Percentiles rank a stretch among this genome's conserved stretches.
Conservation (phyloP, 805 yeast species). For the Yarrowia sp. region DNA sequence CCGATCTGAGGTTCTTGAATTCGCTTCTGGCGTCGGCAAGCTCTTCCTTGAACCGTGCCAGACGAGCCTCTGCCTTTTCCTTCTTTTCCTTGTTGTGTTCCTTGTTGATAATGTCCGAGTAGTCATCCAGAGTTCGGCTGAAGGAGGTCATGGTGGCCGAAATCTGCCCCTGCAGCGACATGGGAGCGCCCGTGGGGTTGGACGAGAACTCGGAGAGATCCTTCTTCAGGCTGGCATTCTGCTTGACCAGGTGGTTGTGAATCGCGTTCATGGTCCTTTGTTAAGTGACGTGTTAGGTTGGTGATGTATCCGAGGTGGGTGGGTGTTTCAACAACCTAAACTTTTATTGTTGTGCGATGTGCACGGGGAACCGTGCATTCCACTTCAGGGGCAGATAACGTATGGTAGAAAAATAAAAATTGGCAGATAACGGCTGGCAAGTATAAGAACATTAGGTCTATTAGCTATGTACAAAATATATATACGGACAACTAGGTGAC, state of each 20-base stretch:
- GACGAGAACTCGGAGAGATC: conserved; percentile 61
- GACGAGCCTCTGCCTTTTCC: conserved; percentile 58
- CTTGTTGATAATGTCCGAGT: conserved; percentile 56
- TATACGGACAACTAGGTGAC: background rate
- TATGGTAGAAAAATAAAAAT: background rate
- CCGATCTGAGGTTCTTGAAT: conserved; percentile 53
- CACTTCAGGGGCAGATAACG: background rate
- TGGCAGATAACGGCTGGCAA: background rate
- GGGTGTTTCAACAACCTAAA: conserved; percentile 7
- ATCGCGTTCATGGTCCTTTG: conserved; percentile 60
- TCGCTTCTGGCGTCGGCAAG: conserved; percentile 47
- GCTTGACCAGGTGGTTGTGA: conserved; percentile 86
- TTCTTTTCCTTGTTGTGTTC: conserved; percentile 55
- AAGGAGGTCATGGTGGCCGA: conserved; percentile 79
- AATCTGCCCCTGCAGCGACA: conserved; percentile 71
- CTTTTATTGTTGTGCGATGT: background rate
- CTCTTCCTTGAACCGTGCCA: conserved; percentile 52
- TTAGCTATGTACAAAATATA: conserved; percentile 14
- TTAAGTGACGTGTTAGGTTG: conserved; percentile 22
- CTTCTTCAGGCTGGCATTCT: conserved; percentile 65
- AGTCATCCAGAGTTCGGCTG: conserved; percentile 71
- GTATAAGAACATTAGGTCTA: background rate
- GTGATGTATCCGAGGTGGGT: conserved; percentile 3
- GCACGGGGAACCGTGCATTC: background rate
- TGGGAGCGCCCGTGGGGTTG: conserved; percentile 65